Evolutionary conservation across 108 stramenopile species (phyloP), one percentile per base, ranked within the genome.

Genomic region (Cyclotella choctawhatcheeana): DNA sequence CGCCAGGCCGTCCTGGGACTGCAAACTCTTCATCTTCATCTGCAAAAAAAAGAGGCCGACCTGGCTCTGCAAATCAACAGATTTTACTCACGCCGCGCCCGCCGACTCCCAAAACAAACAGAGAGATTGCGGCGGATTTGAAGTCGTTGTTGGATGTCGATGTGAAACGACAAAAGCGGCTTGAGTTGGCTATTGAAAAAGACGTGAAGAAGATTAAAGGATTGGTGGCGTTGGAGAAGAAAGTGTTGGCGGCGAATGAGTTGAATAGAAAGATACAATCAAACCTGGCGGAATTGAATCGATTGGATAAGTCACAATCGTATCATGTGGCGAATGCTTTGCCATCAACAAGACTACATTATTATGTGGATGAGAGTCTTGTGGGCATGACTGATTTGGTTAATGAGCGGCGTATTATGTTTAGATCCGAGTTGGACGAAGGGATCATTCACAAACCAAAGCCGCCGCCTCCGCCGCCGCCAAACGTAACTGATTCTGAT

Each of bases 21-120:
- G 47, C 47, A n/a, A n/a, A n/a, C 4, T 48, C 47, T 48, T 4
- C 47, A 4, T 4, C n/a, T 48, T n/a, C 16, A 48, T 48, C 47
- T n/a, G n/a, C 47, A 48, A 48, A 48, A 48, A 48, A 48, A n/a
- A 48, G 47, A 48, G n/a, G n/a, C n/a, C 8, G 47, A n/a, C 47
- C 47, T 8, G 12, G 12, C 12, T 8, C 37, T 40, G 37, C 47
- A 48, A n/a, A 10, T n/a, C 47, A n/a, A n/a, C 47, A 48, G 17
- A 48, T n/a, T n/a, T n/a, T 48, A 48, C 37, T 12, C 37, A 40
- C 12, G 12, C 37, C 37, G 12, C 12, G 8, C 6, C 37, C 12
- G 37, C 37, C 12, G 8, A 6, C 12, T 12, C 47, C 47, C 17
- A 48, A 48, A 48, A 48, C 47, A n/a, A 48, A 48, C 47, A 48